Evolutionary conservation across 208 protist species (phyloP), one percentile per base, ranked within the genome.

Genomic region (Trypanosomatidae sp.): DNA sequence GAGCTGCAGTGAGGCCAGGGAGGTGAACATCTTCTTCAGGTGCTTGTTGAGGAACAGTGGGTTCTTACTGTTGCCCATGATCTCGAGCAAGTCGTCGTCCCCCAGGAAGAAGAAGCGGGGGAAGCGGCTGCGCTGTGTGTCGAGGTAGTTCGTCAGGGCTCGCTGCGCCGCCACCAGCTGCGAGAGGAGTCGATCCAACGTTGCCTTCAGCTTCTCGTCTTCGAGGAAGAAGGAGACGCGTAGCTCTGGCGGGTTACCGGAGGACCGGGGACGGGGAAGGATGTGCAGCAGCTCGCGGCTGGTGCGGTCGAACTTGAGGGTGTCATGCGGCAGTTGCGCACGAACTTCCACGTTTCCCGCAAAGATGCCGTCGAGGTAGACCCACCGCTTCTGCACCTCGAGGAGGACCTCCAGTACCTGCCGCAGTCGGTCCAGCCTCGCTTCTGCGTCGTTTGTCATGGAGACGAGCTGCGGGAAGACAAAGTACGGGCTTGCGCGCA

Each of bases 91-190:
- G 83, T 99, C 99, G 81, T 99, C 99, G 90, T 99, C 99, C 44
- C 99, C 99, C 50, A 99, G 93, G 81, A 99, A 99, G 84, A 99
- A 99, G 90, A 99, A 99, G 69, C 99, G 96, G 1, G 99, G 97
- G 81, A 99, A 99, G 67, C 91, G 83, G 8, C 86, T 67, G 46
- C 99, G 93, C 88, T 99, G 98, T 13, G 86, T 86, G 80, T 99
- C 99, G 4, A 99, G 88, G 79, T 99, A 99, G 62, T 96, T 91
- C 47, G 96, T 98, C 19, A 99, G 90, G 22, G 95, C 94, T 60
- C 99, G 98, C 89, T 99, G 99, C 69, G 99, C 97, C 66, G 95
- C 94, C 52, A 72, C 77, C 15, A 99, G 86, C 59, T 98, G 86
- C 28, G 94, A 88, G 9, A 87, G 78, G 1, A 99, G 68, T 10